Evolutionary conservation across 2,329 filamentous ascomycete genomes (phyloP).

Genomic region (Sporothrix dimorphospora): DNA sequence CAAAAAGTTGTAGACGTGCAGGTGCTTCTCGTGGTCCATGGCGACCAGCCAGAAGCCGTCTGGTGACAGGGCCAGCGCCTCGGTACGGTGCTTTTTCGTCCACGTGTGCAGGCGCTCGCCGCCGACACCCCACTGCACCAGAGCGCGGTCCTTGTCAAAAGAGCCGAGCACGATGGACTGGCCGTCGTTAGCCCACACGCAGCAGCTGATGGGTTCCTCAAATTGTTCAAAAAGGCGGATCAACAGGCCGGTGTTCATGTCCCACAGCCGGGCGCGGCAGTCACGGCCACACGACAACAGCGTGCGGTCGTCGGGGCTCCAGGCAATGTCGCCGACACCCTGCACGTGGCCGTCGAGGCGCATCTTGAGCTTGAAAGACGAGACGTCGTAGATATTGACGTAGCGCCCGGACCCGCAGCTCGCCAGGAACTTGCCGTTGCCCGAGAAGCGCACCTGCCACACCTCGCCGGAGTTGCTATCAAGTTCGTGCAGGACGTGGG

Average conservation of each 20-base stretch:
- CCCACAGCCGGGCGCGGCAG: slow-evolving; percentile 74
- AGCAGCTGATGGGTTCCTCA: slow-evolving; percentile 82
- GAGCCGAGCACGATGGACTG: slow-evolving; percentile 78
- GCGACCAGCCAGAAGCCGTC: slow-evolving; percentile 81
- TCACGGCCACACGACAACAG: slow-evolving; percentile 83
- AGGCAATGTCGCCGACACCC: slow-evolving; percentile 79
- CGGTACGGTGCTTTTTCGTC: slow-evolving; percentile 72
- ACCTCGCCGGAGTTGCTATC: slow-evolving; percentile 78
- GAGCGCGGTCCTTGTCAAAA: slow-evolving; percentile 66
- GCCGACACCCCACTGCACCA: slow-evolving; percentile 71
- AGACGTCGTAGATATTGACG: slow-evolving; percentile 81
- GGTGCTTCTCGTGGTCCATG: slow-evolving; percentile 68
- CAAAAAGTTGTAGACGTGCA: slow-evolving; percentile 82
- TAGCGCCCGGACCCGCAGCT: slow-evolving; percentile 76
- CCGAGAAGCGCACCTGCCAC: slow-evolving; percentile 89
- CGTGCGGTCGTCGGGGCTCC: slow-evolving; percentile 89
- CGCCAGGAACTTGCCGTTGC: slow-evolving; percentile 80
- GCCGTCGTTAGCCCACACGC: slow-evolving; percentile 84
- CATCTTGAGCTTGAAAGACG: slow-evolving; percentile 66
- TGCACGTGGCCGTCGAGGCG: slow-evolving; percentile 66
- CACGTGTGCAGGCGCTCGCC: slow-evolving; percentile 68
- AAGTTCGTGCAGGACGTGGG: slow-evolving; percentile 70
- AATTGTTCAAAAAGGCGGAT: slow-evolving; percentile 70
- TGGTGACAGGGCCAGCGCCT: slow-evolving; percentile 81
- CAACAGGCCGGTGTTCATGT: slow-evolving; percentile 67